Percentiles rank a stretch among this genome's conserved stretches.
Conservation (phyloP, 768 basidiomycete genomes). For the Phlegmacium glaucopus region DNA sequence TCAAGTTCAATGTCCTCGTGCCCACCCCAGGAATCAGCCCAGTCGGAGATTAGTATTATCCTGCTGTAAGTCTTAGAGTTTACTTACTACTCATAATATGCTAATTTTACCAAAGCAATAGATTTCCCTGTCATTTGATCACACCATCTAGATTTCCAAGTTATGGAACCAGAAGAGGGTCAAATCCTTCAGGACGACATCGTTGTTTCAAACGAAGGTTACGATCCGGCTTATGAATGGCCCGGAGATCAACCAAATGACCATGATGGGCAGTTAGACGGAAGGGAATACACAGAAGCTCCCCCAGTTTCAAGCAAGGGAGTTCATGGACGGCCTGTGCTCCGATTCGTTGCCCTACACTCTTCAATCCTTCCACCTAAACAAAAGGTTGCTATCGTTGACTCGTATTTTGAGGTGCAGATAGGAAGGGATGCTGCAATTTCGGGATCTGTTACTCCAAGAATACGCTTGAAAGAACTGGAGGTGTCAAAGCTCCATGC, state of each 20-base stretch:
- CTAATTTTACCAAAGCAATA: neutral
- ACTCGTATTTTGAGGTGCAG: constrained; percentile 60
- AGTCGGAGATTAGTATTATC: neutral
- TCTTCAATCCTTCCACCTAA: constrained; percentile 59
- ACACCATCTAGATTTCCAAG: neutral
- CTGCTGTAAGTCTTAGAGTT: neutral
- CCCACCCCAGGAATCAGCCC: no score
- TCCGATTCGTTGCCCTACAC: constrained; percentile 52
- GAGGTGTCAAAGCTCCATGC: constrained; percentile 80
- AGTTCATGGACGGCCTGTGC: constrained; percentile 23
- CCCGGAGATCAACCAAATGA: constrained; percentile 36
- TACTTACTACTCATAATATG: neutral
- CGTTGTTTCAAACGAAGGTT: constrained; percentile 19
- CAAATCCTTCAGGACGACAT: constrained; percentile 9
- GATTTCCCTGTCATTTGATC: neutral
- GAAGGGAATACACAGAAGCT: constrained; percentile 6
- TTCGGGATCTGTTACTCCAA: constrained; percentile 48
- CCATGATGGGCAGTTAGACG: constrained; percentile 1
- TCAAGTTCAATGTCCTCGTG: no score
- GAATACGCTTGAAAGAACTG: constrained; percentile 80
- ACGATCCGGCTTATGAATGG: constrained; percentile 62
- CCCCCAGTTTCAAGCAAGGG: constrained; percentile 2
- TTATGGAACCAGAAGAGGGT: constrained; percentile 20
- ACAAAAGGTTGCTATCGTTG: constrained; percentile 38
- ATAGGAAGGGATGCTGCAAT: constrained; percentile 68